phyloP scores from a whole-genome alignment of 768 basidiomycete genomes.

The Lactarius akahatsu region DNA sequence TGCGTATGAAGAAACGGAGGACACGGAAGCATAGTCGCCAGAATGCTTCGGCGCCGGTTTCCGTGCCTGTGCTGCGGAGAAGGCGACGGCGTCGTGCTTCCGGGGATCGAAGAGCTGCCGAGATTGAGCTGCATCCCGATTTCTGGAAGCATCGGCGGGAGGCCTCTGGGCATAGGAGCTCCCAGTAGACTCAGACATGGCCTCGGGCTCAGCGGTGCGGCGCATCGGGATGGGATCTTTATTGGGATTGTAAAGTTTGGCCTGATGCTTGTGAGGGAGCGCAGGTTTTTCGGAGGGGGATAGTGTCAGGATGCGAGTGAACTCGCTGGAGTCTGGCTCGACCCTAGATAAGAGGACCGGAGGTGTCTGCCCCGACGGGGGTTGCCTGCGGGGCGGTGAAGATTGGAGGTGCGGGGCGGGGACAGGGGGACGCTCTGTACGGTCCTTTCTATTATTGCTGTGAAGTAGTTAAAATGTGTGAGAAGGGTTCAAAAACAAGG shows the following conservation, averaged over 20 bases:
- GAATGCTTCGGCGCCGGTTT: slow-evolving; percentile 59
- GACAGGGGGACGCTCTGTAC: slow-evolving; percentile 32
- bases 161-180: slow-evolving; percentile 49
- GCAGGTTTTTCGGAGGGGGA: slow-evolving; percentile 47
- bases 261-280: slow-evolving; percentile 35
- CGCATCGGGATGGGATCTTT: slow-evolving; percentile 61
- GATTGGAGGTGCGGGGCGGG: slow-evolving; percentile 39
- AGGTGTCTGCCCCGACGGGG: slow-evolving; percentile 40
- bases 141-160: slow-evolving; percentile 36
- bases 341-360: slow-evolving; percentile 39
- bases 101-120: slow-evolving; percentile 84
- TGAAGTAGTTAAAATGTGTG: neutral
- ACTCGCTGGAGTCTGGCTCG: slow-evolving; percentile 71
- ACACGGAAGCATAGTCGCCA: slow-evolving; percentile 70
- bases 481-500: neutral
- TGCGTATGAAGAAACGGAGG: slow-evolving; percentile 72
- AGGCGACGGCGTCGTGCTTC: slow-evolving; percentile 88
- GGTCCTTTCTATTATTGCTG: slow-evolving; percentile 15
- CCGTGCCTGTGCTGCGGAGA: slow-evolving; percentile 57
- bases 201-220: slow-evolving; percentile 63
- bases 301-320: slow-evolving; percentile 68
- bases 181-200: slow-evolving; percentile 56
- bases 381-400: slow-evolving; percentile 35
- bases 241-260: slow-evolving; percentile 72
- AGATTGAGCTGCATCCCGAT: slow-evolving; percentile 38